Evolutionary conservation across 2,329 filamentous ascomycete species (phyloP).

Genomic region (Alternaria ethzedia): DNA sequence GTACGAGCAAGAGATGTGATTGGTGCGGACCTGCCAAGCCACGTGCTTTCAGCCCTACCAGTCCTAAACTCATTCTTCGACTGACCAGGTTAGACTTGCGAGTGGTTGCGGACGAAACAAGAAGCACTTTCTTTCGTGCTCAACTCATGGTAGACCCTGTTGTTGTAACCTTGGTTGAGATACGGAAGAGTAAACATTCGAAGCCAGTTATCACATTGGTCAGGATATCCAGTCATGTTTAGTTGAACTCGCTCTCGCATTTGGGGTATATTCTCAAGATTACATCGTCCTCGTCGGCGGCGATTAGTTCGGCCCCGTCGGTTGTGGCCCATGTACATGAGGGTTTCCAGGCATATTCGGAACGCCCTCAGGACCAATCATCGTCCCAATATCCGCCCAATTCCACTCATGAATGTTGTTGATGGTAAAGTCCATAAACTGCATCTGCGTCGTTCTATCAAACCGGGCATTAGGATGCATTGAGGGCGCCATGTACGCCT

Average conservation of each 20-base stretch:
- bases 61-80: not conserved
- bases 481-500: constrained; percentile 18
- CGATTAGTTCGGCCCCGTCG: constrained; percentile 7
- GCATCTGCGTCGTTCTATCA: constrained; percentile 39
- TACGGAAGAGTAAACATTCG: not conserved
- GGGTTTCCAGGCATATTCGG: constrained; percentile 13
- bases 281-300: not conserved
- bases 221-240: not conserved
- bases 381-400: constrained; percentile 41
- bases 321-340: constrained; percentile 10
- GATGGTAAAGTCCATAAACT: constrained; percentile 47
- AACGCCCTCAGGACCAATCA: constrained; percentile 30
- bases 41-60: not conserved
- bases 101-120: not conserved
- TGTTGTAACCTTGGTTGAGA: not conserved
- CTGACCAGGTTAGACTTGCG: not conserved
- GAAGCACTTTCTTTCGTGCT: not conserved
- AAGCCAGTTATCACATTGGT: not conserved
- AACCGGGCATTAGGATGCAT: constrained; percentile 27
- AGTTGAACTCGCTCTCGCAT: not conserved
- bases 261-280: not conserved
- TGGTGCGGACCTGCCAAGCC: not conserved
- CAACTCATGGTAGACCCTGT: not conserved
- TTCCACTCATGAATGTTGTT: constrained; percentile 47
- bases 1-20: not conserved